Base-by-base conservation (phyloP, 495 filamentous ascomycete genomes). In the Cetradonia linearis region DNA sequence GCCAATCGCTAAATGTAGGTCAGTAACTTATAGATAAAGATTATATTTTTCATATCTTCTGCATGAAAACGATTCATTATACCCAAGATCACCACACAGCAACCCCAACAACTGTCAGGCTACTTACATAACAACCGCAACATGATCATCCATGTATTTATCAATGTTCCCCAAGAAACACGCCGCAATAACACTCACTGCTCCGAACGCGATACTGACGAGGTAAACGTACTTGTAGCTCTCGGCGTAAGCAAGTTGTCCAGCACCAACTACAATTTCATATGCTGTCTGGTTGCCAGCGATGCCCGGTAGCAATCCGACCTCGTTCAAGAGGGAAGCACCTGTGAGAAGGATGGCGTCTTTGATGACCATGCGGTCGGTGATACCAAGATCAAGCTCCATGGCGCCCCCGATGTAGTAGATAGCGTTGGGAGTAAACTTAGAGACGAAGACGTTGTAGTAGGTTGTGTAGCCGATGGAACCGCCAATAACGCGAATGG, bases 381-480 rank as follows among this genome's bases (percentile, higher is more conserved):
- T 79, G 66, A 89, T 85, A 59, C 79, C 76, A 40, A 80, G 71
- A 56, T 80, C 58, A 16, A 69, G 66, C 4, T 71, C 57, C 74
- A 84, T 83, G 1, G 78, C 75, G 10, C 73, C 76, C 25, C 77
- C 79, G 18, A 87, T 78, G 57, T 79, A 76, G 49, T 76, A 53
- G 10, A 58, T 68, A 36, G 83, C 78, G 23, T 74, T 69, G 1
- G 81, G 77, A 16, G 77, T 63, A 61, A 88, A 83, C 71, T 86
- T 86, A 64, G 77, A 76, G 64, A 81, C 69, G 72, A 87, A 89
- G 65, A 89, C 77, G 67, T 88, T 89, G 77, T 83, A 89, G 77
- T 89, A 89, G 60, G 84, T 79, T 27, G 78, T 79, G 68, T 88
- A 89, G 47, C 86, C 86, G 57, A 89, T 81, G 36, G 80, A 74